Base-by-base conservation (phyloP, 2,329 filamentous ascomycete genomes). In the Capronia coronata region DNA sequence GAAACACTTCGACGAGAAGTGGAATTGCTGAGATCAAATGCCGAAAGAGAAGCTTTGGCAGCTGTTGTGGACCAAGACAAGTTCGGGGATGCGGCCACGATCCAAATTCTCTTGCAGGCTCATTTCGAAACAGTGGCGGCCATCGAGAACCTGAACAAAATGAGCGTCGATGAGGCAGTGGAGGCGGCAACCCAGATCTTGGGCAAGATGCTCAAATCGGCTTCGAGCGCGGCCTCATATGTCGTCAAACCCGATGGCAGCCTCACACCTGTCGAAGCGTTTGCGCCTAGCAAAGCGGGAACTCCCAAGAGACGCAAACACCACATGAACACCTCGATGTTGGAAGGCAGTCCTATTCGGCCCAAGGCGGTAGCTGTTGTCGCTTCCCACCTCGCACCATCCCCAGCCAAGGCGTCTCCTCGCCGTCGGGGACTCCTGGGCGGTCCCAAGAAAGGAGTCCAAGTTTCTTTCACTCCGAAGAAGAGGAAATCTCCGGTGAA, bases 81-180 rank as follows among this genome's bases (percentile, higher is more conserved):
- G 69, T 75, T 78, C 21, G 85, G 84, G 10, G 89, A 96, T 64
- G 80, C 83, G 16, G 80, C 79, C 14, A 80, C 86, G 57, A 76
- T 95, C 62, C 90, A 96, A 67, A 79, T 87, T 43, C 76, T 98
- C 47, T 78, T 97, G 9, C 84, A 86, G 46, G 87, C 91, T 10
- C 91, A 97, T 62, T 94, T 98, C 60, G 90, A 96, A 62, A 91
- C 90, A 1, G 79, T 97, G 53, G 75, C 87, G 3, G 87, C 89
- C 0, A 78, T 98, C 46, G 82, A 84, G 47, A 86, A 87, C 58
- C 87, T 93, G 19, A 79, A 91, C 59, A 75, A 79, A 29, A 88
- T 97, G 82, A 84, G 78, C 50, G 87, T 94, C 64, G 80, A 84
- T 27, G 84, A 94, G 54, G 93, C 91, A 1, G 78, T 96, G 1